These are phyloP conservation scores for Bretschneidera sinensis DNA, from an alignment of 345 rosid genomes.

Conservation along the genomic window DNA sequence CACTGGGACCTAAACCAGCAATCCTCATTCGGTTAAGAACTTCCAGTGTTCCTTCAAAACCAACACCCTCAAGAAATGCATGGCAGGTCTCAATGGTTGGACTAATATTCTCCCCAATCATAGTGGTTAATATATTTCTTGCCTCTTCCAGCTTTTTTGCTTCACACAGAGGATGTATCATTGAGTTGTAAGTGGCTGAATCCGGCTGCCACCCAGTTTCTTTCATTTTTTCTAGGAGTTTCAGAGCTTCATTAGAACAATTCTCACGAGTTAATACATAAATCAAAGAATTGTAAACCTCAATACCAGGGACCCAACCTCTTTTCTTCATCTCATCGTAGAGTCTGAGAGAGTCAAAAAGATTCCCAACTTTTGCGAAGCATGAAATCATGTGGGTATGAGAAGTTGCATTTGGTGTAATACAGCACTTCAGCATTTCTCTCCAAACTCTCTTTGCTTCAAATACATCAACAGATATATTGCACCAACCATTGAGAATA, in stretches of 20 bases:
- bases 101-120: constrained; percentile 48
- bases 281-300: constrained; percentile 68
- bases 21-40: constrained; percentile 53
- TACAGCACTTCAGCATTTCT: constrained; percentile 70
- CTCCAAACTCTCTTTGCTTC: constrained; percentile 94
- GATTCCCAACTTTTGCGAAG: constrained; percentile 78
- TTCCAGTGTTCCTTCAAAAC: constrained; percentile 46
- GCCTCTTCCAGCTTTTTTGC: constrained; percentile 53
- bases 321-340: constrained; percentile 89
- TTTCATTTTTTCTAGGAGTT: constrained; percentile 58
- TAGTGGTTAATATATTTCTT: constrained; percentile 46
- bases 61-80: constrained; percentile 50
- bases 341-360: constrained; percentile 75
- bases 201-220: constrained; percentile 51
- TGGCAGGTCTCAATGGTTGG: constrained; percentile 71
- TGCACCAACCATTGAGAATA: constrained; percentile 81
- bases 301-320: constrained; percentile 52
- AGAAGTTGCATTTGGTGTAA: constrained; percentile 60
- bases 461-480: constrained; percentile 45
- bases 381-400: constrained; percentile 70
- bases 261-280: constrained; percentile 65
- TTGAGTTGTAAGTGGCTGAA: constrained; percentile 62
- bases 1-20: constrained; percentile 54
- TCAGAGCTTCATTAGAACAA: constrained; percentile 64
- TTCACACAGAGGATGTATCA: constrained; percentile 67